Evolutionary conservation across 2,329 filamentous ascomycete genomes (phyloP), one percentile per base, ranked within the genome.

Genomic region (Arthroderma sp.): DNA sequence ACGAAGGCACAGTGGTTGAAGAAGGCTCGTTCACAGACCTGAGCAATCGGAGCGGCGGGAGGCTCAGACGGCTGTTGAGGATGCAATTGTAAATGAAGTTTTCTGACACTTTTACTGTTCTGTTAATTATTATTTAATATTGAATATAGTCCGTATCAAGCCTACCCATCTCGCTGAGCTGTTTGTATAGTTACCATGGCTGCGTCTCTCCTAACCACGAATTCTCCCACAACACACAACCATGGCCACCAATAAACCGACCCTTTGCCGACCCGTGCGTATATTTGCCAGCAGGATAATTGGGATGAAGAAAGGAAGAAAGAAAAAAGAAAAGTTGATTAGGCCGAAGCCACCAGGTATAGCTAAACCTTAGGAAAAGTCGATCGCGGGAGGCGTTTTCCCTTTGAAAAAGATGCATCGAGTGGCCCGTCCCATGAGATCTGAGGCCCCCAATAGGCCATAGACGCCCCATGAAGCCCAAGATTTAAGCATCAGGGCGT

Each of bases 21-120:
- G 81, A 91, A 67, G 91, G 91, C 0, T 65, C 69, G 0, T 95
- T 85, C 69, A 72, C 78, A 1, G 81, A 82, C 58, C 68, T 96
- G 63, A 64, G 80, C 4, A 52, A 39, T 28, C 57, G 60, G 25
- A 55, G 66, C 2, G 77, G 76, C 0, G 73, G 72, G 38, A 80
- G 83, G 68, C 67, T 78, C 17, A 71, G 74, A 62, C 67, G 62
- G 31, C 59, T 73, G 60, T 61, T 73, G 15, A 64, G 64, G 49
- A 61, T 80, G n/a, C 69, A 69, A 2, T 68, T 19, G 25, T 52
- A 35, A 51, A 17, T 51, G 13, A 1, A 9, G 38, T 17, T 33
- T 33, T 33, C 31, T 11, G 11, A 33, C 11, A 33, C 31, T 7
- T 2, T 33, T n/a, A 11, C 11, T 11, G 2, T 33, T 11, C 31